Percentiles rank a stretch among this genome's conserved stretches.
These are phyloP conservation scores for Boletus tomentosulus DNA, from an alignment of 768 basidiomycete species.

Conservation along the genomic window DNA sequence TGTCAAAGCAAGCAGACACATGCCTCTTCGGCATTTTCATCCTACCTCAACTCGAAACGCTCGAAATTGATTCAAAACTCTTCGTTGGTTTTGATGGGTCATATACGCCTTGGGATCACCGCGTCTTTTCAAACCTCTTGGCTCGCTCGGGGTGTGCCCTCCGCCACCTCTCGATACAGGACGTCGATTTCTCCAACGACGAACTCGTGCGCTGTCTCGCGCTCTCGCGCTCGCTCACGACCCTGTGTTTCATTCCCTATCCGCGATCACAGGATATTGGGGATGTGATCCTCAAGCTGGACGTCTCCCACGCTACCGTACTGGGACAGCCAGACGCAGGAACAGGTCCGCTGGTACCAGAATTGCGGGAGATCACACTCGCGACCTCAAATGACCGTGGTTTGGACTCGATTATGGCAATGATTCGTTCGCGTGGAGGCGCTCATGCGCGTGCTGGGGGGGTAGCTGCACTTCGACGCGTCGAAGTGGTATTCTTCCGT, in stretches of 20 bases:
- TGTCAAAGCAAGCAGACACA: background rate
- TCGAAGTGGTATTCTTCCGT: conserved; percentile 1
- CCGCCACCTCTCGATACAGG: conserved; percentile 8
- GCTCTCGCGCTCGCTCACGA: conserved; percentile 7
- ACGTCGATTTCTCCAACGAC: conserved; percentile 10
- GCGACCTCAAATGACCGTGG: conserved; percentile 7
- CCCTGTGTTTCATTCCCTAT: conserved; percentile 10
- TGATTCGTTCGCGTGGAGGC: conserved; percentile 10
- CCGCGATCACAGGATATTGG: conserved; percentile 9
- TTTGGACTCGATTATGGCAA: conserved; percentile 8
- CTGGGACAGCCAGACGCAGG: background rate
- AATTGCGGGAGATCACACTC: conserved; percentile 12
- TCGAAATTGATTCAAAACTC: conserved; percentile 12
- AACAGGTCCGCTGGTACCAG: background rate
- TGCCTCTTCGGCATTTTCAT: conserved; percentile 4
- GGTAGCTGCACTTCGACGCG: conserved; percentile 5
- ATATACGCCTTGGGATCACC: background rate
- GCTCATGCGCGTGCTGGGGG: background rate
- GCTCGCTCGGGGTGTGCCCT: conserved; percentile 14
- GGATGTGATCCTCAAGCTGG: conserved; percentile 7
- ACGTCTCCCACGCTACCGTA: background rate
- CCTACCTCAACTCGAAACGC: conserved; percentile 14
- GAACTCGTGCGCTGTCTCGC: conserved; percentile 19
- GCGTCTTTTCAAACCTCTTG: conserved; percentile 13
- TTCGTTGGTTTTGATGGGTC: background rate